Evolutionary conservation across 208 protist species (phyloP).

Genomic region (Crithidia bombi): DNA sequence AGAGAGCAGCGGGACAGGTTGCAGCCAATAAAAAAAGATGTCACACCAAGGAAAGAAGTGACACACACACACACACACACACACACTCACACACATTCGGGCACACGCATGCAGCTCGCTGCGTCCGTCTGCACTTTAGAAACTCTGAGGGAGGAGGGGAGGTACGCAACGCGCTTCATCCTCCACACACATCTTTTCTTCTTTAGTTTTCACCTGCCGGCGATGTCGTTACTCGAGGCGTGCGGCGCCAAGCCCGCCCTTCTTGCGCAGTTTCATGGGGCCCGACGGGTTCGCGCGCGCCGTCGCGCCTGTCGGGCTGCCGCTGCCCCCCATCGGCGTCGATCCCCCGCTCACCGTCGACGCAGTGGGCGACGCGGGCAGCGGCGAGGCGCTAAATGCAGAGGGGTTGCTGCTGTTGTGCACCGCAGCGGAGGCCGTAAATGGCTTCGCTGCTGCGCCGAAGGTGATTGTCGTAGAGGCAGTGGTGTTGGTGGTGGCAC

Average conservation of each 20-base stretch:
- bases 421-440: neutral
- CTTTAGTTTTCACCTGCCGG: too few species aligned
- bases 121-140: too few species aligned
- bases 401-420: neutral
- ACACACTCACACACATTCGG: too few species aligned
- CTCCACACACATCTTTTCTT: too few species aligned
- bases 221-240: conserved; percentile 41
- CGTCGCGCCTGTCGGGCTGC: neutral
- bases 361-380: conserved; percentile 8
- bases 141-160: too few species aligned
- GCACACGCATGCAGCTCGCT: too few species aligned
- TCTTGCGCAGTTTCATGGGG: conserved; percentile 62
- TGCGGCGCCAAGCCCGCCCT: conserved; percentile 62
- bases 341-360: neutral
- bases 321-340: neutral
- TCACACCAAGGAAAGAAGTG: too few species aligned
- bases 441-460: neutral
- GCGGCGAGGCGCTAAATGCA: neutral
- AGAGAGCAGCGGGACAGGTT: too few species aligned
- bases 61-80: too few species aligned
- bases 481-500: neutral
- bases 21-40: too few species aligned
- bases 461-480: neutral
- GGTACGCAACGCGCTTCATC: too few species aligned
- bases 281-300: conserved; percentile 5